Conservation (phyloP, 164 flowering plant species). For the Annona cherimola region DNA sequence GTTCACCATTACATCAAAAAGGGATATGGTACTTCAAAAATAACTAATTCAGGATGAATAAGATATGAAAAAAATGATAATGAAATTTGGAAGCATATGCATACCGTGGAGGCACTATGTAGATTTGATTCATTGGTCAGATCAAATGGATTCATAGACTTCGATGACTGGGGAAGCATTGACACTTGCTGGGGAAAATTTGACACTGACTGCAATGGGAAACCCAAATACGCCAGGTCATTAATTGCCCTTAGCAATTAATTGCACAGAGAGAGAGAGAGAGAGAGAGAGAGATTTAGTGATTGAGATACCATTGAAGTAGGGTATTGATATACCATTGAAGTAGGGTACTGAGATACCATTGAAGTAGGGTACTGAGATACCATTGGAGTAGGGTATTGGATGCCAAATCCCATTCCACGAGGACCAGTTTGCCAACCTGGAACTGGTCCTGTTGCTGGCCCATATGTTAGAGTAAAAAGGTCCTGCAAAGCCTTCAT, state of each 20-base stretch:
- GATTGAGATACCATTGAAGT: no score
- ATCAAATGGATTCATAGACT: constrained; percentile 83
- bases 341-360: constrained; percentile 26
- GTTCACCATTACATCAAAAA: neutral
- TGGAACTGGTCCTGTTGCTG: constrained; percentile 29
- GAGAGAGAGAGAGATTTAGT: no score
- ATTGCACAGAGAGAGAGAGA: no score
- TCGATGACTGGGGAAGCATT: constrained; percentile 36
- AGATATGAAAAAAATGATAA: neutral
- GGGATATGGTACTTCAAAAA: neutral
- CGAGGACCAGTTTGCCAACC: constrained; percentile 65
- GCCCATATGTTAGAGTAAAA: constrained; percentile 44
- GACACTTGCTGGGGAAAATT: constrained; percentile 46
- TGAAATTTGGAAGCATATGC: constrained; percentile 2
- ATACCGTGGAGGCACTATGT: constrained; percentile 51
- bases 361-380: constrained; percentile 33
- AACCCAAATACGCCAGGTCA: neutral
- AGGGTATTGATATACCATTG: no score
- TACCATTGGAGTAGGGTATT: constrained; percentile 60
- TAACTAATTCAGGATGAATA: neutral
- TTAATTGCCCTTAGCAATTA: neutral
- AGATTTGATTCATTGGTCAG: constrained; percentile 39
- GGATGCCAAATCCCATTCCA: constrained; percentile 46
- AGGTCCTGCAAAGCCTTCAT: constrained; percentile 54
- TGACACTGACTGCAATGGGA: constrained; percentile 40